A percentile compares a stretch with the other conserved stretches of the same genome.
Conservation (phyloP, 140 eudicot genomes). For the Stevia rebaudiana region DNA sequence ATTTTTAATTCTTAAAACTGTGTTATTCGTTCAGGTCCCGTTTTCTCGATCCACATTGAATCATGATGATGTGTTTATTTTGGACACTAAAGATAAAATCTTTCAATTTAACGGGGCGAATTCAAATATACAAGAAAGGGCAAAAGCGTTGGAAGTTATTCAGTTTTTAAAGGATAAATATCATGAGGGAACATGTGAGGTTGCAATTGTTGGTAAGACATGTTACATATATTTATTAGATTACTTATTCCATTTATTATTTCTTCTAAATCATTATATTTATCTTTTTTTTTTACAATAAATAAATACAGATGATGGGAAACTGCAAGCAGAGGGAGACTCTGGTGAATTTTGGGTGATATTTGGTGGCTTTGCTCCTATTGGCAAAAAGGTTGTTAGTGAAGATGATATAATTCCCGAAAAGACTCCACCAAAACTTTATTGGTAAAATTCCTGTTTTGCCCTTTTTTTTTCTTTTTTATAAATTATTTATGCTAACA, state of each 20-base stretch:
- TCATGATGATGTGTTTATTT: conserved; percentile 96
- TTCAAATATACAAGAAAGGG: conserved; percentile 96
- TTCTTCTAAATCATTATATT: too few species aligned
- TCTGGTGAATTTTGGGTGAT: conserved; percentile 99
- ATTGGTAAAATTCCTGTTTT: conserved; percentile 38
- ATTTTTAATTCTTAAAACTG: too few species aligned
- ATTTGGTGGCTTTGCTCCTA: conserved; percentile 99
- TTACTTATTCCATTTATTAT: neutral
- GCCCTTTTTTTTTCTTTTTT: neutral
- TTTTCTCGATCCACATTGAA: conserved; percentile 91
- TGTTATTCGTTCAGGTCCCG: conserved; percentile 64
- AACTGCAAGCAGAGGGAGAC: conserved; percentile 86
- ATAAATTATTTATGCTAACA: conserved; percentile 3
- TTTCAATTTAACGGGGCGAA: conserved; percentile 96
- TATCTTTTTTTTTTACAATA: neutral
- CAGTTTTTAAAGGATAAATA: conserved; percentile 84
- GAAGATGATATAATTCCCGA: conserved; percentile 88
- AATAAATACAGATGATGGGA: conserved; percentile 97
- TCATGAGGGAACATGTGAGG: conserved; percentile 90
- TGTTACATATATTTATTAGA: neutral
- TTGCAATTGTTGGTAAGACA: conserved; percentile 91
- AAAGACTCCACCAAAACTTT: conserved; percentile 70
- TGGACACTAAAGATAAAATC: conserved; percentile 89
- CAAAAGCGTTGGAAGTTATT: conserved; percentile 95
- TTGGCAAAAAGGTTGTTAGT: conserved; percentile 77